Evolutionary conservation across 2,329 filamentous ascomycete species (phyloP), one percentile per base, ranked within the genome.

Genomic region (Chaetomium globosum): DNA sequence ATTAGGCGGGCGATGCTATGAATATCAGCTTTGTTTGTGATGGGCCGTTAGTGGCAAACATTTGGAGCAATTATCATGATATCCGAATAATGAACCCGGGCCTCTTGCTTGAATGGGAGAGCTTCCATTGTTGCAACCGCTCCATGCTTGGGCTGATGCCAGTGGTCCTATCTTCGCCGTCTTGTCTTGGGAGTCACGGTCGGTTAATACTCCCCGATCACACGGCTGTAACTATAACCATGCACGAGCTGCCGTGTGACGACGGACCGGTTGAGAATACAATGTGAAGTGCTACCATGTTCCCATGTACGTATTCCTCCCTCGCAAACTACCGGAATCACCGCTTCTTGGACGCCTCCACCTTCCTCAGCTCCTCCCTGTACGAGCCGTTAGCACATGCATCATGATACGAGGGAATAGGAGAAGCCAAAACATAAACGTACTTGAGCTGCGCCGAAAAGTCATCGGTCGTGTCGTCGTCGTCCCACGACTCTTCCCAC

Each of bases 401-500:
- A n/a, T n/a, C n/a, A 26, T 4, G 16, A 43, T 16, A 19, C 8
- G 39, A 16, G 16, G 16, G 4, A 7, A n/a, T 6, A 19, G 19
- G 12, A 46, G 2, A 54, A 43, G 7, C 51, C 48, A 23, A 63
- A 57, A 21, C 2, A 2, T 30, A 31, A 61, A 83, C 89, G 71
- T 79, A 97, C 94, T 92, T 96, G 75, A 99, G 81, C 82, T 98
- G 94, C 74, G 91, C 87, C 13, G 93, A 95, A 78, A 99, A 99
- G 75, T 99, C 95, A 76, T 99, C 95, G 74, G 86, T 95, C 71
- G 92, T 95, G 80, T 98, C 95, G 77, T 98, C 94, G 75, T 99
- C 95, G 76, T 99, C 95, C 95, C 95, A 99, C 83, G 93, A 97
- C 84, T 99, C 95, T 80, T 99, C 95, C 95, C 95, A 99, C 62